Base-by-base conservation (phyloP, 169 alveolate genomes). In the Eimeria tenella region DNA sequence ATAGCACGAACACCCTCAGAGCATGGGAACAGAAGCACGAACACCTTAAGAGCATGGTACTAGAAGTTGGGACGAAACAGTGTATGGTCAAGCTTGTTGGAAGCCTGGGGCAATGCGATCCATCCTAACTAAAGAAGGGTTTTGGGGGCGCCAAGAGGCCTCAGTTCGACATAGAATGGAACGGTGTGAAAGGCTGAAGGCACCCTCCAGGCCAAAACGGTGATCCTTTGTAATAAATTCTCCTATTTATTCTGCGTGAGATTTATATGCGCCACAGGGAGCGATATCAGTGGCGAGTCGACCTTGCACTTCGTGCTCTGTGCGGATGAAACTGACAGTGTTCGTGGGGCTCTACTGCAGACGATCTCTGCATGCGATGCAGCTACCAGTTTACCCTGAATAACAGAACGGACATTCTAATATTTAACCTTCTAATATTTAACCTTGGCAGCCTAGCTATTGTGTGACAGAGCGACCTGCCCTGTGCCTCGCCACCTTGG, bases 221-320 rank as follows among this genome's bases (percentile, higher is more conserved):
- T 1, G 42, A 31, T 31, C 42, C 42, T 31, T 2, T 31, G 42
- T 31, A 31, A 31, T 2, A 42, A 13, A 55, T 25, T 8, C 71
- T n/a, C 1, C 11, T 53, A 55, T 21, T 23, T n/a, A 81, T 81
- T 25, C 55, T 81, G 73, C 73, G 11, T 81, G 65, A 21, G 25
- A 53, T 0, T 58, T 58, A 58, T 17, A 11, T 58, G 74, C 75
- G 91, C 50, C 25, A 23, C 91, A 83, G 91, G 91, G 15, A 83
- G 91, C 55, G 91, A 83, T 60, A 13, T 62, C 79, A 83, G 79
- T 13, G 91, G 91, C 79, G 91, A 83, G 91, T 83, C 91, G 21
- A 83, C 91, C 6, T 42, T 83, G 50, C 91, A 83, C 23, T 42
- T 83, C 50, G 50, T 83, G 52, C 79, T 83, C 6, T 17, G 17